Base-by-base conservation (phyloP, 768 basidiomycete genomes). In the Mycena rebaudengoi region DNA sequence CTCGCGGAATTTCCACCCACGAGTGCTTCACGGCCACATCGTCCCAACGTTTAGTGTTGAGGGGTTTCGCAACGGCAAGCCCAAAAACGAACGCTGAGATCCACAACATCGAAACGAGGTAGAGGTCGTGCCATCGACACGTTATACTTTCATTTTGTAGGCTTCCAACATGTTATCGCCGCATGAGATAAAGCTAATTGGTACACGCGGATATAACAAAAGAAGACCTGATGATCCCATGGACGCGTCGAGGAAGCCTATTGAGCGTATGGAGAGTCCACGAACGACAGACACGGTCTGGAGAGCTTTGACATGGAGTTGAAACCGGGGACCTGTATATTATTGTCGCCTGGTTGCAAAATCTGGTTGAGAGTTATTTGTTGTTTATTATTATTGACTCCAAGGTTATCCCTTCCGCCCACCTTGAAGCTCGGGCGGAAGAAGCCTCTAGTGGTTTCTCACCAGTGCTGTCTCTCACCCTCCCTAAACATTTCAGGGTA, bases 1-100 rank as follows among this genome's bases (percentile, higher is more conserved):
- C 84, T 14, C 55, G 74, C 59, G 88, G 89, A 32, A 71, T 58
- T 61, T 78, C 71, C 10, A 60, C 54, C 80, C 80, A 80, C 6
- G 74, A 71, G 29, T 71, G 25, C 59, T 68, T 68, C 35, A 68
- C 59, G 12, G 44, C 37, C 7, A 61, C 13, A 58, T 78, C 75
- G 43, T 77, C 74, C 76, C 78, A 80, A 54, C 78, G 70, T 64
- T 74, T 79, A 35, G 29, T 37, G 21, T 67, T 26, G 67, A 81
- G 71, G 37, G 78, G 73, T 67, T 76, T 73, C 62, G 79, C 74
- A 49, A 67, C 61, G 52, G 66, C 66, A 60, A 75, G 68, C 28
- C 43, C 71, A 40, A 78, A 59, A 46, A 75, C 68, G 58, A 73
- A 48, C 21, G 66, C 61, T 44, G 74, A 62, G 28, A 73, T 70